Percentiles rank a stretch among this genome's conserved stretches.
Evolutionary conservation across 2,329 filamentous ascomycete species (phyloP).

Genomic region (Fusarium chaquense): DNA sequence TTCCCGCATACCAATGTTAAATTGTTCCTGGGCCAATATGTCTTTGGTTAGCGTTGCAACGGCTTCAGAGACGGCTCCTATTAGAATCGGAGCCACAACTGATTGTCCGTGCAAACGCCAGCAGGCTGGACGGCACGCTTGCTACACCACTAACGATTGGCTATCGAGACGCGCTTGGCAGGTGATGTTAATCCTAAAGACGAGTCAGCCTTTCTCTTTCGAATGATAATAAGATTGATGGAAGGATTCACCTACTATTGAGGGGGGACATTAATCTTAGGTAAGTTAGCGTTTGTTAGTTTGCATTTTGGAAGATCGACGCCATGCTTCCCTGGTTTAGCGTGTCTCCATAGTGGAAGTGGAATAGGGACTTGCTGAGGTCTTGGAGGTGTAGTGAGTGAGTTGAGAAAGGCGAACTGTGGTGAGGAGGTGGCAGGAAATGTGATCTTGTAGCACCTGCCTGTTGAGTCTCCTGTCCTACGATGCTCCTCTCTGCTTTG

Average conservation of each 20-base stretch:
- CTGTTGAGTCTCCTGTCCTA: neutral
- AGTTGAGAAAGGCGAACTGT: neutral
- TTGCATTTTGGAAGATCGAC: conserved; percentile 16
- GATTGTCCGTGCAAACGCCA: conserved; percentile 20
- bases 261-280: conserved; percentile 28
- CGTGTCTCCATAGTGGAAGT: conserved; percentile 3
- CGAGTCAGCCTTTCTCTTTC: conserved; percentile 27
- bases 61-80: conserved; percentile 19
- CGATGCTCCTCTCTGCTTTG: neutral
- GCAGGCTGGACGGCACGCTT: conserved; percentile 22
- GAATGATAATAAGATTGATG: conserved; percentile 32
- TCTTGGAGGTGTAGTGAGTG: neutral
- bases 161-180: conserved; percentile 16
- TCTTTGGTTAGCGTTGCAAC: conserved; percentile 34
- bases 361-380: neutral
- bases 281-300: conserved; percentile 12
- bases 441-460: neutral
- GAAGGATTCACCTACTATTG: conserved; percentile 28
- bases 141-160: conserved; percentile 25
- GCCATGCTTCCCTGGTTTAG: conserved; percentile 29
- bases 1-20: conserved; percentile 11
- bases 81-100: conserved; percentile 42
- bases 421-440: neutral
- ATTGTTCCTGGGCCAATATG: conserved; percentile 46
- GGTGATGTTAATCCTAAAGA: conserved; percentile 7